A percentile compares a stretch with the other conserved stretches of the same genome.
Conservation (phyloP, 768 basidiomycete genomes). For the Suillus sp. region DNA sequence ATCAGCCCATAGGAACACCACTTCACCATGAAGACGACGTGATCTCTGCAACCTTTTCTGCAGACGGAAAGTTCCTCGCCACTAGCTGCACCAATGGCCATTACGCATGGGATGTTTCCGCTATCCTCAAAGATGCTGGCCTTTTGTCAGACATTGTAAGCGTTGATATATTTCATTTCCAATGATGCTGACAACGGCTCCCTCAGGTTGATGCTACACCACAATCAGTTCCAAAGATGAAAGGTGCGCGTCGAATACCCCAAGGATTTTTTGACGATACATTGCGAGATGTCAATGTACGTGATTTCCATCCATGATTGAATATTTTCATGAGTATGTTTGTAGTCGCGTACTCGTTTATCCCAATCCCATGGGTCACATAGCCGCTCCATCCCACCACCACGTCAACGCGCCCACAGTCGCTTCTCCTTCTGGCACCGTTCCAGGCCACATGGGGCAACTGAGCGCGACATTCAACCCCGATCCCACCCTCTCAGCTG, state of each 20-base stretch:
- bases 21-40: not conserved
- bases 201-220: not conserved
- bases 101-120: not conserved
- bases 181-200: not conserved
- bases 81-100: not conserved
- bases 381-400: not conserved
- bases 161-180: not conserved
- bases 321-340: not conserved
- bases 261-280: not conserved
- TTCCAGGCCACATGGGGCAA: too few relatives aligned
- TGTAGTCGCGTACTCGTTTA: not conserved
- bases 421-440: not conserved
- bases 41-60: not conserved
- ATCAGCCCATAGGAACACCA: not conserved
- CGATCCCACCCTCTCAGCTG: not conserved
- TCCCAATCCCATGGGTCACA: not conserved
- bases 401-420: not conserved
- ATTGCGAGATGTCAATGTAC: not conserved
- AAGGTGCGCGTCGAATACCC: not conserved
- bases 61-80: not conserved
- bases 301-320: not conserved
- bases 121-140: not conserved
- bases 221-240: not conserved
- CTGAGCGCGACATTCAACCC: not conserved
- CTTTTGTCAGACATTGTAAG: not conserved